Evolutionary conservation across 2,329 filamentous ascomycete species (phyloP).

Genomic region (Venturia carpophila): DNA sequence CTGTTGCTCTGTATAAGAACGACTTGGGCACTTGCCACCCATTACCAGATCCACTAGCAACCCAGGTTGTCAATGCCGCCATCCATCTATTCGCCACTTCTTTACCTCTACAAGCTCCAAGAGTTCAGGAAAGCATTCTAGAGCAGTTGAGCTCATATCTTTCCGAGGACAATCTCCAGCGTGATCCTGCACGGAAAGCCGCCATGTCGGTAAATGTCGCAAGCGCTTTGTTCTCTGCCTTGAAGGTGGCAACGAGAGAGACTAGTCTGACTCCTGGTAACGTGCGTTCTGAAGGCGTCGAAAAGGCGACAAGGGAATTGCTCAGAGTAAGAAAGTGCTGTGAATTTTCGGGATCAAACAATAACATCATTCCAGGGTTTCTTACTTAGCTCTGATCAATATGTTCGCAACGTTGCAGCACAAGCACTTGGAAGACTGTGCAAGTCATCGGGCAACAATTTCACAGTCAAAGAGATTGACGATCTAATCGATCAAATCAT

Average conservation of each 20-base stretch:
- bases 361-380: constrained; percentile 40
- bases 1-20: constrained; percentile 66
- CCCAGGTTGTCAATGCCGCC: constrained; percentile 88
- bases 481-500: constrained; percentile 91
- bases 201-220: constrained; percentile 89
- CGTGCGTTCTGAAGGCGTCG: constrained; percentile 65
- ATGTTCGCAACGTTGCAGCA: constrained; percentile 77
- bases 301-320: constrained; percentile 60
- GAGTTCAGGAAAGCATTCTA: constrained; percentile 90
- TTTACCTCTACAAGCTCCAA: constrained; percentile 78
- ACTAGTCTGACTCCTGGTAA: constrained; percentile 65
- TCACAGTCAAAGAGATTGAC: constrained; percentile 86
- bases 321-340: constrained; percentile 49
- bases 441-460: constrained; percentile 72
- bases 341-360: neutral
- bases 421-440: constrained; percentile 81
- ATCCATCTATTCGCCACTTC: constrained; percentile 89
- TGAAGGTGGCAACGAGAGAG: constrained; percentile 80
- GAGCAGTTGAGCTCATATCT: constrained; percentile 89
- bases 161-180: constrained; percentile 68
- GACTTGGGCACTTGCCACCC: constrained; percentile 40
- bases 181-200: constrained; percentile 80
- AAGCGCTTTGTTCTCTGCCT: constrained; percentile 66
- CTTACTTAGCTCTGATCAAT: constrained; percentile 74
- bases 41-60: constrained; percentile 72